Evolutionary conservation across 192 early-diverging fungal genomes (phyloP).

Genomic region (Podila minutissima): DNA sequence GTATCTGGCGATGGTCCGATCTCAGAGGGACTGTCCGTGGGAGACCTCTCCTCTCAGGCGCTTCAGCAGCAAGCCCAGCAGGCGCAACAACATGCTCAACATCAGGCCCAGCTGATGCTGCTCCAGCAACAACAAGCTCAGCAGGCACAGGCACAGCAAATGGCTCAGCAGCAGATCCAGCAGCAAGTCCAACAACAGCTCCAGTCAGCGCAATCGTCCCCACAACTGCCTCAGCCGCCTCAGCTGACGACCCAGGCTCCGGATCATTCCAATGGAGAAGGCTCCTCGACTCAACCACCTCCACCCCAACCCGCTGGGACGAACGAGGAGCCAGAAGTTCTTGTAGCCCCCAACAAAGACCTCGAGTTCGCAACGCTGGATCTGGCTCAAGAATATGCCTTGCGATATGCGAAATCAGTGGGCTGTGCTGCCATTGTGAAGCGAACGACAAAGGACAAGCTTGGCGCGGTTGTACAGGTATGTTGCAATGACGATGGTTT

Average conservation of each 20-base stretch:
- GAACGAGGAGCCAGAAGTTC: constrained; percentile 1
- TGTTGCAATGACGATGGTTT: too few species aligned
- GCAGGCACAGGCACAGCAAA: neutral
- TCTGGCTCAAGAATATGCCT: constrained; percentile 27
- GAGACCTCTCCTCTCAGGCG: neutral
- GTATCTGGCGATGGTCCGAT: neutral
- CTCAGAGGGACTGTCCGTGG: neutral
- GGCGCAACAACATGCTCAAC: neutral
- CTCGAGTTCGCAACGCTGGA: constrained; percentile 34
- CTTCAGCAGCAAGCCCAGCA: neutral
- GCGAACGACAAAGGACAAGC: constrained; percentile 46
- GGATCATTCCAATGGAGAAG: neutral
- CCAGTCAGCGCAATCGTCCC: neutral
- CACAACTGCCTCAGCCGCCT: neutral
- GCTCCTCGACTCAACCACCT: neutral
- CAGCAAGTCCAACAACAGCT: neutral
- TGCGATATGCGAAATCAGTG: constrained; percentile 35
- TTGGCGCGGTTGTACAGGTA: constrained; percentile 44
- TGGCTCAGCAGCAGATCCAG: neutral
- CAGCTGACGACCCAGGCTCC: neutral
- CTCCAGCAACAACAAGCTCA: constrained; percentile 11
- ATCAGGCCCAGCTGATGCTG: neutral
- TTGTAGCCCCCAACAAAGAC: constrained; percentile 20
- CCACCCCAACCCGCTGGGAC: neutral
- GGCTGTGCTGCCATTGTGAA: constrained; percentile 44